Conservation (phyloP, 2,329 filamentous ascomycete genomes). For the Colletotrichum australisinense region DNA sequence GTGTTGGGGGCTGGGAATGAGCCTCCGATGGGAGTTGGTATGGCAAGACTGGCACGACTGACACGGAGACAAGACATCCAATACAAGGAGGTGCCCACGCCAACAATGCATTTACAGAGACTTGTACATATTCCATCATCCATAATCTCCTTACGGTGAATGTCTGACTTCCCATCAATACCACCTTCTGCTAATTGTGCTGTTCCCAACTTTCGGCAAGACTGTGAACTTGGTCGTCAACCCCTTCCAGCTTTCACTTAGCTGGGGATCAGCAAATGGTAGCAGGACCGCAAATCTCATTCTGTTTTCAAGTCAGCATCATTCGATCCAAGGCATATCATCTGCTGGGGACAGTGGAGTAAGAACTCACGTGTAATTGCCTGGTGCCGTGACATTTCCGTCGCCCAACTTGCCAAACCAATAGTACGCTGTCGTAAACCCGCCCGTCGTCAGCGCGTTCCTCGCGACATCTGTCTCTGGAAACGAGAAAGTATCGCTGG, state of each 20-base stretch:
- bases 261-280: conserved; percentile 14
- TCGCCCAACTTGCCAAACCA: conserved; percentile 57
- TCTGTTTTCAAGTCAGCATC: neutral
- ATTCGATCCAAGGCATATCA: too few species aligned
- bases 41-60: too few species aligned
- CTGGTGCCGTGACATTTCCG: conserved; percentile 51
- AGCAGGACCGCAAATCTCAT: conserved; percentile 27
- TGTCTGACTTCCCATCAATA: neutral
- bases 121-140: too few species aligned
- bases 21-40: too few species aligned
- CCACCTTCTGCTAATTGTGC: neutral
- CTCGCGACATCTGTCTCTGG: conserved; percentile 43
- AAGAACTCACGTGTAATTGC: conserved; percentile 50
- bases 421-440: conserved; percentile 45
- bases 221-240: conserved; percentile 24
- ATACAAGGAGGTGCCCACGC: too few species aligned
- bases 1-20: too few species aligned
- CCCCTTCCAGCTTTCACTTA: conserved; percentile 22
- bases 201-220: conserved; percentile 16
- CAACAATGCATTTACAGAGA: too few species aligned
- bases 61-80: too few species aligned
- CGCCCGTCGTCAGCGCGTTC: conserved; percentile 43
- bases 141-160: too few species aligned
- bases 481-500: conserved; percentile 52
- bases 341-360: too few species aligned